Percentiles rank a stretch among this genome's conserved stretches.
phyloP scores from a whole-genome alignment of 306 rosid genomes.

The Crataegus laevigata region DNA sequence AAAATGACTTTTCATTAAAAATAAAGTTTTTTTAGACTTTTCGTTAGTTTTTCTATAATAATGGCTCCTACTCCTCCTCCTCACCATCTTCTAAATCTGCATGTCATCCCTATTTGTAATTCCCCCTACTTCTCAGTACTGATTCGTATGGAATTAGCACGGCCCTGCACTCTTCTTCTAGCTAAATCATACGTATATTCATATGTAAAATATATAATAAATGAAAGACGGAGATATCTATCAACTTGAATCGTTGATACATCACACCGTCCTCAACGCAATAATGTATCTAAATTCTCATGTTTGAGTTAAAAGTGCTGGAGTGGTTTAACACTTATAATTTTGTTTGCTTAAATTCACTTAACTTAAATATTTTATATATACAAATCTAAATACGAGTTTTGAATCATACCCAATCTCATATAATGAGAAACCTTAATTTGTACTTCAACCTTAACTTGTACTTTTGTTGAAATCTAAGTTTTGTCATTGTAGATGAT shows the following conservation, averaged over 20 bases:
- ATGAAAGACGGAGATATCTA: neutral
- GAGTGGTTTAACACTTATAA: too few relatives aligned
- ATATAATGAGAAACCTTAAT: neutral
- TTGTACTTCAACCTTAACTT: neutral
- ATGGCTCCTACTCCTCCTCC: neutral
- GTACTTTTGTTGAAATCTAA: neutral
- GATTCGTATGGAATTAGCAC: too few relatives aligned
- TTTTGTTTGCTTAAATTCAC: too few relatives aligned
- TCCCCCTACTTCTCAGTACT: slow-evolving; percentile 23
- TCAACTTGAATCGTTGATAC: too few relatives aligned
- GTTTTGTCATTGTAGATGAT: too few relatives aligned
- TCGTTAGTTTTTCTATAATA: neutral
- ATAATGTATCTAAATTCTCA: neutral
- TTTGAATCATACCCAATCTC: neutral
- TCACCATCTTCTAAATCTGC: neutral
- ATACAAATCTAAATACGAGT: neutral
- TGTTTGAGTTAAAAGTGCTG: neutral
- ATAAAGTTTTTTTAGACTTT: too few relatives aligned
- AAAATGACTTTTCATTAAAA: too few relatives aligned
- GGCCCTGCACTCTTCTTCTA: slow-evolving; percentile 27
- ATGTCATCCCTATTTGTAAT: slow-evolving; percentile 20
- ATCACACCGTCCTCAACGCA: too few relatives aligned
- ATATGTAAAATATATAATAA: neutral
- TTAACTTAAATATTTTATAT: too few relatives aligned
- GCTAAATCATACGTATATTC: neutral